phyloP scores from a whole-genome alignment of 2,329 filamentous ascomycete genomes.

The Alternaria angustiovoidea region DNA sequence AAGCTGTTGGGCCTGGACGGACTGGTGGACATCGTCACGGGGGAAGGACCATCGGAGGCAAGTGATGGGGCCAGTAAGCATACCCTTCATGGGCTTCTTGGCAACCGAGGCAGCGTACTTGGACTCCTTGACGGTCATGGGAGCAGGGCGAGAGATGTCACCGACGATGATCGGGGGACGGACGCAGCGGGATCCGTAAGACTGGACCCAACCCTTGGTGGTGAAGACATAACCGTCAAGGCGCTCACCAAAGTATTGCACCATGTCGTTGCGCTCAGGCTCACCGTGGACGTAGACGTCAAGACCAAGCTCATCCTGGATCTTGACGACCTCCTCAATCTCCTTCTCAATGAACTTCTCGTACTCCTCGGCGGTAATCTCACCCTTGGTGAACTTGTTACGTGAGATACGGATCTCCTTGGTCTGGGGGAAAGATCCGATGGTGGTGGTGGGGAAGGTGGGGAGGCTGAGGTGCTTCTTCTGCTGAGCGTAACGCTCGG shows the following conservation, averaged over 20 bases:
- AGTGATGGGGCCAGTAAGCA: conserved; percentile 99
- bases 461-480: conserved; percentile 92
- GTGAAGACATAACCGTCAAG: conserved; percentile 98
- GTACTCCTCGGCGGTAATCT: conserved; percentile 91
- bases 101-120: conserved; percentile 97
- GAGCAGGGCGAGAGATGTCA: conserved; percentile 94
- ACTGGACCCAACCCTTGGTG: conserved; percentile 98
- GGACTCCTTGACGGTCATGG: conserved; percentile 99
- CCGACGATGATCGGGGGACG: conserved; percentile 98
- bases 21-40: conserved; percentile 99
- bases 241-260: conserved; percentile 99
- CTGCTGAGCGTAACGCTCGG: conserved; percentile 83
- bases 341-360: conserved; percentile 99
- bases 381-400: conserved; percentile 98
- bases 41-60: conserved; percentile 99
- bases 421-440: conserved; percentile 99
- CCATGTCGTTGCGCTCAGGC: conserved; percentile 99
- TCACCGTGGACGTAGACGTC: conserved; percentile 98
- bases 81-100: conserved; percentile 99
- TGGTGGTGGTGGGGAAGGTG: conserved; percentile 98
- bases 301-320: conserved; percentile 97
- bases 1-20: conserved; percentile 97
- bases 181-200: conserved; percentile 97
- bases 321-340: conserved; percentile 92
- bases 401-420: conserved; percentile 96